Conservation (phyloP, 106 monocot species). For the Hemerocallis citrina region DNA sequence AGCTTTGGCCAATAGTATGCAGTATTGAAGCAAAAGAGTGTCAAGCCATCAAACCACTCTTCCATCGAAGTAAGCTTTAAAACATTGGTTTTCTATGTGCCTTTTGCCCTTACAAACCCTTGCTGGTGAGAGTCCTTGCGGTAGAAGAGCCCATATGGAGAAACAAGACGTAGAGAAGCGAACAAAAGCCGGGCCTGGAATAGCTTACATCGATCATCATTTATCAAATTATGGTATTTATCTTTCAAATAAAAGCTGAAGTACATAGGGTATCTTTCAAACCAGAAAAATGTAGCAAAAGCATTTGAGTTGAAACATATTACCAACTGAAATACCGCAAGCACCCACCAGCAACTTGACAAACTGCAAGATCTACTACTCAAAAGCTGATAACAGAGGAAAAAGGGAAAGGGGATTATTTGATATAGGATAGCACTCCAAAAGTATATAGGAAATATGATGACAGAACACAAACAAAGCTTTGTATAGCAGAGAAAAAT, state of each 20-base stretch:
- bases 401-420: background rate
- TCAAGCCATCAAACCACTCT: no score
- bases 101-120: constrained; percentile 27
- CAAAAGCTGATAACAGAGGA: constrained; percentile 27
- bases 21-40: no score
- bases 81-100: no score
- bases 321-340: constrained; percentile 42
- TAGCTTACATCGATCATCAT: background rate
- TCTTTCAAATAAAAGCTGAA: background rate
- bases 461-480: background rate
- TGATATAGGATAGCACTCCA: background rate
- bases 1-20: no score
- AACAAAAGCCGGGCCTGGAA: constrained; percentile 60
- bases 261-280: background rate
- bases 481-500: background rate
- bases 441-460: background rate
- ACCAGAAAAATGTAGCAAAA: background rate
- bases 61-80: no score
- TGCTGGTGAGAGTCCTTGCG: constrained; percentile 33
- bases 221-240: background rate
- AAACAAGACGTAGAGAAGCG: constrained; percentile 56
- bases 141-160: constrained; percentile 51
- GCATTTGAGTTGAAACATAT: background rate
- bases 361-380: constrained; percentile 44
- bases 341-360: constrained; percentile 72